Evolutionary conservation across 257 asterid genomes (phyloP).

Genomic region (Solanum pinnatisectum): DNA sequence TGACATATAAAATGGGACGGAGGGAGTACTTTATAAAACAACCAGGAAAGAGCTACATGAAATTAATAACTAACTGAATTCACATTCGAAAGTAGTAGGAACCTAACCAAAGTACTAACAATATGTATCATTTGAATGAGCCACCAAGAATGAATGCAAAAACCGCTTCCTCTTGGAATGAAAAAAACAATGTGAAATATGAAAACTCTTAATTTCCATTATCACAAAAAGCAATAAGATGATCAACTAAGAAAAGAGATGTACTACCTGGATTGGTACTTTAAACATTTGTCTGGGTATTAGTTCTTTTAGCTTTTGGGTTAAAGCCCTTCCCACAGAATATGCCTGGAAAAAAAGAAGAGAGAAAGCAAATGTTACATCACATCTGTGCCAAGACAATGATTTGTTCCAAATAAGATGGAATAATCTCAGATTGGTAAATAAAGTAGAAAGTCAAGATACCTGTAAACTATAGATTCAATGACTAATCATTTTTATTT

Average conservation of each 20-base stretch:
- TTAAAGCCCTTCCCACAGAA: conserved; percentile 94
- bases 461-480: not conserved
- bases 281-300: conserved; percentile 98
- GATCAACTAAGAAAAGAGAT: not conserved
- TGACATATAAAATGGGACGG: no score
- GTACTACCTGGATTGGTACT: conserved; percentile 90
- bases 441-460: not conserved
- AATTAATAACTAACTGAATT: not conserved
- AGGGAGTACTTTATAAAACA: not conserved
- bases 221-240: not conserved
- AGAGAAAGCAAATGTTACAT: not conserved
- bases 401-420: not conserved
- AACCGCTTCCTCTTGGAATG: not conserved
- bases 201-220: not conserved
- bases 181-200: not conserved
- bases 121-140: not conserved
- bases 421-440: not conserved
- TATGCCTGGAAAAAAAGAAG: conserved; percentile 54
- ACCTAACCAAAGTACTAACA: not conserved
- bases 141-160: not conserved
- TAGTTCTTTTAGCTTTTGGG: conserved; percentile 89
- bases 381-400: not conserved
- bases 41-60: not conserved
- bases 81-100: not conserved
- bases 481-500: not conserved